These are phyloP conservation scores for Circinella minor DNA, from an alignment of 371 early-diverging fungal species.

Conservation along the genomic window DNA sequence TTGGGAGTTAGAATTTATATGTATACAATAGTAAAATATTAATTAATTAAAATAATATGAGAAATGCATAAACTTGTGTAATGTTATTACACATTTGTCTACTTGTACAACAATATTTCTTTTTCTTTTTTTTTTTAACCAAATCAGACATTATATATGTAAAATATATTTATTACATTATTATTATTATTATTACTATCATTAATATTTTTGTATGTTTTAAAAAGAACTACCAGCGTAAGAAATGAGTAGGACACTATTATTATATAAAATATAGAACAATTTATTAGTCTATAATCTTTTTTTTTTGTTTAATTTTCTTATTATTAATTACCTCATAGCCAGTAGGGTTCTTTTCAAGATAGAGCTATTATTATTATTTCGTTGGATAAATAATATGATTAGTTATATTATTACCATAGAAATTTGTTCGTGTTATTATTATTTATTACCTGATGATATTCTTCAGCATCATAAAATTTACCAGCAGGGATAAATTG, in stretches of 20 bases:
- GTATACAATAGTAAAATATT: no score
- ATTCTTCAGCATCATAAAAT: constrained; percentile 91
- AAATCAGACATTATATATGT: no score
- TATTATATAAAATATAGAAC: no score
- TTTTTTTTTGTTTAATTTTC: neutral
- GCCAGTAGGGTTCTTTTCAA: constrained; percentile 44
- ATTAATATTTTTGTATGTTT: neutral
- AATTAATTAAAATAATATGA: no score
- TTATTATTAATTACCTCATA: constrained; percentile 33
- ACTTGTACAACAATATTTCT: no score
- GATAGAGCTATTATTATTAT: constrained; percentile 27
- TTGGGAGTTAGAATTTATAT: no score
- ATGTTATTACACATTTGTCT: no score
- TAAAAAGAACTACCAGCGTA: constrained; percentile 18
- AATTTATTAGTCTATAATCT: no score
- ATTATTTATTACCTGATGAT: constrained; percentile 70
- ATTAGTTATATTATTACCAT: neutral
- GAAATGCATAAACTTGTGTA: no score
- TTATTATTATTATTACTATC: neutral
- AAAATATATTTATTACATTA: neutral
- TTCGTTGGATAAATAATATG: neutral
- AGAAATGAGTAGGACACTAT: constrained; percentile 28
- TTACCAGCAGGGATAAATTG: constrained; percentile 71
- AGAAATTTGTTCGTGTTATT: no score
- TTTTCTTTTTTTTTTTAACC: no score